Evolutionary conservation across 306 rosid species (phyloP), one percentile per base, ranked within the genome.

Genomic region (Castanea sativa): DNA sequence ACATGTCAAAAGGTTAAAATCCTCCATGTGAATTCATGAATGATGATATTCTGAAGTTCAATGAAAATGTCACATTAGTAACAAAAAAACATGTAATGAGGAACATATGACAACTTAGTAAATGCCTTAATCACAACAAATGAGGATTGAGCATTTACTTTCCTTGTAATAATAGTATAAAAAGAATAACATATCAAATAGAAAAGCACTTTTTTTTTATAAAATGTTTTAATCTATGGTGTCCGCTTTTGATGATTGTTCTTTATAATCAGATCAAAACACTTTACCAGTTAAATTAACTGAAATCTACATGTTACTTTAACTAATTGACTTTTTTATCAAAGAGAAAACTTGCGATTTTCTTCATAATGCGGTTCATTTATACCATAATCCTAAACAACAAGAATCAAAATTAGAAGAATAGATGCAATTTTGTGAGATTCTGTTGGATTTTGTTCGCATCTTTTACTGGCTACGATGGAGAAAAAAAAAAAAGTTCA

Each of bases 321-420:
- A 11, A 11, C 49, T 4, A 45, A 55, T 60, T 20, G 6, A 49
- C 53, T 6, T 41, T 7, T 8, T 41, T 49, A 49, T 49, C 15
- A 49, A 13, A 13, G 16, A 49, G 53, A 49, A 13, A 15, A 49
- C 11, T 3, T 2, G 11, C 1, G 53, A 49, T 49, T 15, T 73
- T 27, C 65, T 32, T 76, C 60, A 25, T 35, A 45, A 19, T 19
- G 64, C 21, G 55, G 73, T 65, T 77, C 67, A 60, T 23, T 7
- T 12, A 5, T 12, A 61, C n/a, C 69, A 13, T 61, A 27, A 27
- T 65, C 4, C 7, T 23, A 67, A 67, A 29, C n/a, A 49, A 61
- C 3, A 68, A 73, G 70, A 69, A 85, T 78, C 79, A 69, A 41
- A 41, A 75, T 71, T 61, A 41, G 69, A 52, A 68, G 84, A 85